A percentile compares a stretch with the other conserved stretches of the same genome.
Conservation (phyloP, 1,139 yeast species). For the Starmera stellimalicola region DNA sequence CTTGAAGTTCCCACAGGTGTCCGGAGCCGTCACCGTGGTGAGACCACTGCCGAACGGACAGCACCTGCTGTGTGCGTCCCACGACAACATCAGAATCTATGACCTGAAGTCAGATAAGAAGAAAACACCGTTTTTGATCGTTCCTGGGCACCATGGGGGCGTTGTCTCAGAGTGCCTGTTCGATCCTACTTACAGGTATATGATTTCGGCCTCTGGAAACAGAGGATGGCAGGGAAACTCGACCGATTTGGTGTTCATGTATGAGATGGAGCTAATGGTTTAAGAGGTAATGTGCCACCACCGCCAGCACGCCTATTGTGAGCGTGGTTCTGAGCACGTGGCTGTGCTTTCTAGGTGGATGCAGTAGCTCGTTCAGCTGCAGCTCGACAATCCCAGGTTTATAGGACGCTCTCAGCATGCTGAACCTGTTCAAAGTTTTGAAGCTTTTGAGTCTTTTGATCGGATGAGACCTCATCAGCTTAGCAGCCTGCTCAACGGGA, state of each 20-base stretch:
- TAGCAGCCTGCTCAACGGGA: neutral
- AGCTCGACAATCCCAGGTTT: no score
- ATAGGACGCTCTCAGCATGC: no score
- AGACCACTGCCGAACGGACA: conserved; percentile 73
- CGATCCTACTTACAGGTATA: conserved; percentile 79
- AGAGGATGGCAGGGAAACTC: conserved; percentile 88
- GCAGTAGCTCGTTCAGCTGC: no score
- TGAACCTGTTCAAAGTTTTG: conserved; percentile 5
- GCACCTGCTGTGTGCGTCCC: conserved; percentile 79
- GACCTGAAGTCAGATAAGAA: conserved; percentile 43
- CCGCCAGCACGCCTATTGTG: no score
- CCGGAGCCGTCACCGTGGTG: conserved; percentile 86
- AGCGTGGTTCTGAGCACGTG: no score
- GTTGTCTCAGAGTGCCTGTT: conserved; percentile 60
- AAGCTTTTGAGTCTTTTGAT: conserved; percentile 3
- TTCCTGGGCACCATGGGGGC: conserved; percentile 62
- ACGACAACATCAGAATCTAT: conserved; percentile 81
- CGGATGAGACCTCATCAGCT: conserved; percentile 1
- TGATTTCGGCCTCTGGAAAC: conserved; percentile 89
- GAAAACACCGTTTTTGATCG: conserved; percentile 39
- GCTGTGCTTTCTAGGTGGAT: no score
- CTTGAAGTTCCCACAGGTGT: conserved; percentile 72
- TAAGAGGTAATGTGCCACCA: no score
- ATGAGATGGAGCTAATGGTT: conserved; percentile 60
- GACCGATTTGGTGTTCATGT: conserved; percentile 73